Conservation (phyloP, 2,329 filamentous ascomycete genomes). For the Aspergillus brasiliensis region DNA sequence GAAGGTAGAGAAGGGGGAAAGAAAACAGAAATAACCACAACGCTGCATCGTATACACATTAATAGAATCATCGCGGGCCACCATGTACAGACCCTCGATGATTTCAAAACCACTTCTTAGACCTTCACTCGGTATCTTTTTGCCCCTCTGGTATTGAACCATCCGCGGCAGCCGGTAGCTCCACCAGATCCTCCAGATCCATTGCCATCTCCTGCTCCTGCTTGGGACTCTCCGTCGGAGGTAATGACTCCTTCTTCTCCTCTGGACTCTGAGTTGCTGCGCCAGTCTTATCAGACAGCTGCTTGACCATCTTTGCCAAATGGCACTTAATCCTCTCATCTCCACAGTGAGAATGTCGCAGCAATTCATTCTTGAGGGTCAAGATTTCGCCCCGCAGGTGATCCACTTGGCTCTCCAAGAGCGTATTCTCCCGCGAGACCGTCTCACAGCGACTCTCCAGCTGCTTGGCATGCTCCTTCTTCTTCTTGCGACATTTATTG, state of each 20-base stretch:
- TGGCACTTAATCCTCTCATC: conserved; percentile 42
- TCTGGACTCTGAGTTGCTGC: neutral
- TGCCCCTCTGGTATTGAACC: neutral
- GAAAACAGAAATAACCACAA: neutral
- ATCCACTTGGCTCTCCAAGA: conserved; percentile 36
- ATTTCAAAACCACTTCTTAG: neutral
- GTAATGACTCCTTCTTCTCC: neutral
- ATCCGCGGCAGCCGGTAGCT: neutral
- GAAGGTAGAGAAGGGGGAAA: neutral
- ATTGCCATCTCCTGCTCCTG: neutral
- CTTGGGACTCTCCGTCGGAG: neutral
- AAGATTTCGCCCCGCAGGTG: conserved; percentile 41
- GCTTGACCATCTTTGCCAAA: conserved; percentile 42
- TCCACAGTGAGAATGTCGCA: conserved; percentile 43
- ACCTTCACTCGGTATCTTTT: neutral
- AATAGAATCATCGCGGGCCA: neutral
- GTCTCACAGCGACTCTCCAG: conserved; percentile 48
- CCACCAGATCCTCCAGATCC: neutral
- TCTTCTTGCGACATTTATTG: conserved; percentile 64
- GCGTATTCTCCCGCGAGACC: conserved; percentile 36
- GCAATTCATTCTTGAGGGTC: conserved; percentile 43
- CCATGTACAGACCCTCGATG: neutral
- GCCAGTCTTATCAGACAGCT: conserved; percentile 2
- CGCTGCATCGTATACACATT: neutral
- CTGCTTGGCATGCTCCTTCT: conserved; percentile 58